Evolutionary conservation across 495 filamentous ascomycete genomes (phyloP).

Genomic region (Thermothielavioides terrestris): DNA sequence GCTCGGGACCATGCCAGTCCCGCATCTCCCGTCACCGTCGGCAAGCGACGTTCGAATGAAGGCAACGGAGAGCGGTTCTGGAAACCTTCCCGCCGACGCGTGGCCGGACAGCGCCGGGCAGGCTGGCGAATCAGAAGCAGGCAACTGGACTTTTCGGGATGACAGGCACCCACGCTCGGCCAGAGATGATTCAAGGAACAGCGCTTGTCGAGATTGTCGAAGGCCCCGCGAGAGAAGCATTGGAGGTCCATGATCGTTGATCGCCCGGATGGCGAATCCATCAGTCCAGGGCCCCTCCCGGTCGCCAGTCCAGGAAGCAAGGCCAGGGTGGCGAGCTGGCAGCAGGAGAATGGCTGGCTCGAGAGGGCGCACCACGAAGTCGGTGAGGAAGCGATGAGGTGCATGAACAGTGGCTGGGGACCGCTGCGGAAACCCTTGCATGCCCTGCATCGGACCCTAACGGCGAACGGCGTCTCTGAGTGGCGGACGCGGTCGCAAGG

Average conservation of each 20-base stretch:
- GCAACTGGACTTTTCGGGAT: slow-evolving; percentile 21
- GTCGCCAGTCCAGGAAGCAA: neutral
- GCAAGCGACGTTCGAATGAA: slow-evolving; percentile 6
- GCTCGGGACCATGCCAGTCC: slow-evolving; percentile 16
- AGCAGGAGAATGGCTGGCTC: slow-evolving; percentile 39
- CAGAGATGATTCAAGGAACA: slow-evolving; percentile 11
- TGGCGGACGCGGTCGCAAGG: slow-evolving; percentile 26
- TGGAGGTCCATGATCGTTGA: slow-evolving; percentile 4
- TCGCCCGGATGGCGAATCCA: slow-evolving; percentile 13
- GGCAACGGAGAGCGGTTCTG: slow-evolving; percentile 3
- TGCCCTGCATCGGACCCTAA: slow-evolving; percentile 35
- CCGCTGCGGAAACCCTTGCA: slow-evolving; percentile 36
- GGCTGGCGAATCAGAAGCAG: slow-evolving; percentile 24
- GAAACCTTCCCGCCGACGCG: slow-evolving; percentile 10
- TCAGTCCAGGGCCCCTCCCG: slow-evolving; percentile 1
- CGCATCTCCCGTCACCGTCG: slow-evolving; percentile 12
- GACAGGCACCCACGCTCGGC: slow-evolving; percentile 10
- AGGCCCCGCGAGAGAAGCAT: neutral
- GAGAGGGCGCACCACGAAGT: slow-evolving; percentile 48
- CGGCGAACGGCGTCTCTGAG: slow-evolving; percentile 24
- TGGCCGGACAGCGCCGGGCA: neutral
- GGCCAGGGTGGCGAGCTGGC: neutral
- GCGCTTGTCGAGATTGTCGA: slow-evolving; percentile 9
- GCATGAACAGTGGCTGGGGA: slow-evolving; percentile 48
- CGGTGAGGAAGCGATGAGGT: slow-evolving; percentile 48